Conservation (phyloP, 2,329 filamentous ascomycete genomes). For the Alternaria infectoria region DNA sequence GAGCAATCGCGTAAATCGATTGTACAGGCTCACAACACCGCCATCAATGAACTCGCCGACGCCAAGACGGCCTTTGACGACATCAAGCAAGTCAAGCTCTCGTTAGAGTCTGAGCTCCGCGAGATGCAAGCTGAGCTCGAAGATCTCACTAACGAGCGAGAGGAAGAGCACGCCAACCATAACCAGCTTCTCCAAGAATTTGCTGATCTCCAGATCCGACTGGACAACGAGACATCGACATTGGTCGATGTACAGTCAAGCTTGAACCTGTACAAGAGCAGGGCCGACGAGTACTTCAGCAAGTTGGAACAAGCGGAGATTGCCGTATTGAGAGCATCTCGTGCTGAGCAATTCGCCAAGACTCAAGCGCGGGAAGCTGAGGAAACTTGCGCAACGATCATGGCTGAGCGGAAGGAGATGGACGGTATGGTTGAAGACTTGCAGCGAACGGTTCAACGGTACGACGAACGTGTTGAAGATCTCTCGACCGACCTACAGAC, state of each 20-base stretch:
- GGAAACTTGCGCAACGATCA: slow-evolving; percentile 85
- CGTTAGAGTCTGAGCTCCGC: slow-evolving; percentile 83
- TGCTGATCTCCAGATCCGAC: slow-evolving; percentile 87
- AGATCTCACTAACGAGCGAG: slow-evolving; percentile 77
- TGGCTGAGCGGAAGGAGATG: slow-evolving; percentile 91
- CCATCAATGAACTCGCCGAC: slow-evolving; percentile 82
- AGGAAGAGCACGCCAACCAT: slow-evolving; percentile 87
- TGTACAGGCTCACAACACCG: slow-evolving; percentile 83
- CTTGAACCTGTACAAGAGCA: slow-evolving; percentile 85
- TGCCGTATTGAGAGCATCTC: slow-evolving; percentile 86
- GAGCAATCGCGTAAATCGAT: slow-evolving; percentile 85
- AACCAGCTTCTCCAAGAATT: slow-evolving; percentile 90
- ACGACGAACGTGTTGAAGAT: slow-evolving; percentile 91
- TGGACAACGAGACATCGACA: slow-evolving; percentile 88
- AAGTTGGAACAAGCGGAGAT: slow-evolving; percentile 98
- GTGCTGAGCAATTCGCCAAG: slow-evolving; percentile 93
- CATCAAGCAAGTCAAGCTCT: slow-evolving; percentile 79
- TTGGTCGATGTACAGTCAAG: slow-evolving; percentile 83
- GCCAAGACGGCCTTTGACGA: slow-evolving; percentile 87
- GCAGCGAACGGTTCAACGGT: slow-evolving; percentile 84
- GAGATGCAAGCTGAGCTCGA: slow-evolving; percentile 83
- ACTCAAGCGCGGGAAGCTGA: slow-evolving; percentile 88
- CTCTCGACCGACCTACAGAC: slow-evolving; percentile 86
- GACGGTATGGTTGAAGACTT: slow-evolving; percentile 87
- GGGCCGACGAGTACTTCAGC: slow-evolving; percentile 94